Base-by-base conservation (phyloP, 305 asterid genomes). In the Stenogyne calaminthoides region DNA sequence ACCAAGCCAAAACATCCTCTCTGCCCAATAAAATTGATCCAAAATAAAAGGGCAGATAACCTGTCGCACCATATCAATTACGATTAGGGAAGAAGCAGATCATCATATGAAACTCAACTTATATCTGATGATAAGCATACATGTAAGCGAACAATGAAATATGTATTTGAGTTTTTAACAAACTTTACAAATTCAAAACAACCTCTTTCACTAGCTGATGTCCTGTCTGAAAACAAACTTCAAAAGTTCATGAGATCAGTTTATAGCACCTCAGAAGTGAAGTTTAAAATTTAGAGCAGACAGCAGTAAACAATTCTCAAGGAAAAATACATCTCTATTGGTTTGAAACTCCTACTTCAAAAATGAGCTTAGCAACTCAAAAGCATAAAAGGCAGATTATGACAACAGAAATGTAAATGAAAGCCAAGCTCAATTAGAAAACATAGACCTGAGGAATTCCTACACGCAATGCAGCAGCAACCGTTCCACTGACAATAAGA, bases 21-120 rank as follows among this genome's bases (percentile, higher is more conserved):
- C 99, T 15, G 97, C 97, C 97, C 99, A 94, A 63, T 94, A 94
- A 80, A 87, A 91, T 66, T 94, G 97, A 80, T 94, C 99, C 85
- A 91, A 81, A 77, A 90, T 82, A 80, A 94, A 90, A 11, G 97
- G 99, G 59, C 99, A 94, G 64, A 94, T 76, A 36, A 94, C 81
- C 99, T 94, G 89, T 65, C 64, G 77, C 34, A 72, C 63, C 52
- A 66, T 27, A 77, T 61, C 70, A 56, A 56, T 47, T 34, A 76
- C 78, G 52, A 39, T 67, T 68, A 25, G 54, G 29, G 71, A 59
- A 67, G 70, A 67, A 52, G 34, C 62, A 54, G 72, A 36, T 70
- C 39, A 40, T 25, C 2, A 5, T 22, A n/a, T 6, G 32, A 18
- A 67, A 63, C 16, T 44, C 4, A n/a, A 27, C 12, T 51, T 40